Conservation (phyloP, 139 green algal species). For the Micromonas commoda region DNA sequence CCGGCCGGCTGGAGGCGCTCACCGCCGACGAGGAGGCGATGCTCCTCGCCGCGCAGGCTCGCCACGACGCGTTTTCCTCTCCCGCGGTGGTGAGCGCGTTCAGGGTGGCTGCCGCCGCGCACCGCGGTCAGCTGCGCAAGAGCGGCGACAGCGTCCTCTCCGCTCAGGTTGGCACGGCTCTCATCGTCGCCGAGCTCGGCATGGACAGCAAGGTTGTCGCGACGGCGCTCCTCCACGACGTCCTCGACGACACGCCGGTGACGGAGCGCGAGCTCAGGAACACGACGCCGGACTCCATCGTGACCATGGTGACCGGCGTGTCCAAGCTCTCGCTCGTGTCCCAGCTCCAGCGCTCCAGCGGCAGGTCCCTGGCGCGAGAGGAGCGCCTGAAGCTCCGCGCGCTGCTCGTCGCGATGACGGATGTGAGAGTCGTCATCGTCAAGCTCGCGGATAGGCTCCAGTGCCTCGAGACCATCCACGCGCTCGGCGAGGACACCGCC, state of each 20-base stretch:
- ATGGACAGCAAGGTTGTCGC: constrained; percentile 35
- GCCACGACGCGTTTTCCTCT: neutral
- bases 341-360: constrained; percentile 28
- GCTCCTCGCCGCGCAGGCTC: neutral
- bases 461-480: constrained; percentile 56
- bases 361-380: neutral
- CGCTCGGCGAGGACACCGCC: constrained; percentile 49
- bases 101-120: neutral
- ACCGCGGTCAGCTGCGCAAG: neutral
- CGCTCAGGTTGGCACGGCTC: constrained; percentile 39
- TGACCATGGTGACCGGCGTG: constrained; percentile 15
- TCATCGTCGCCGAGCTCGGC: constrained; percentile 35
- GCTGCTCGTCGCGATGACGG: constrained; percentile 66
- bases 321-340: constrained; percentile 34
- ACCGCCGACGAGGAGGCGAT: neutral
- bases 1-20: neutral
- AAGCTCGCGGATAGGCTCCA: constrained; percentile 74
- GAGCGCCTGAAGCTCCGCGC: constrained; percentile 41
- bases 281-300: constrained; percentile 26
- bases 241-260: constrained; percentile 38
- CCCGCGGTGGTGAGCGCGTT: constrained; percentile 10
- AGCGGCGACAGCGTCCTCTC: constrained; percentile 26
- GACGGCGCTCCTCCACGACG: constrained; percentile 44
- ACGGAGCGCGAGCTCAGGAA: constrained; percentile 34
- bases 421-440: constrained; percentile 78